A percentile compares a stretch with the other conserved stretches of the same genome.
Evolutionary conservation across 169 alveolate genomes (phyloP).

Genomic region (Babesia bigemina): DNA sequence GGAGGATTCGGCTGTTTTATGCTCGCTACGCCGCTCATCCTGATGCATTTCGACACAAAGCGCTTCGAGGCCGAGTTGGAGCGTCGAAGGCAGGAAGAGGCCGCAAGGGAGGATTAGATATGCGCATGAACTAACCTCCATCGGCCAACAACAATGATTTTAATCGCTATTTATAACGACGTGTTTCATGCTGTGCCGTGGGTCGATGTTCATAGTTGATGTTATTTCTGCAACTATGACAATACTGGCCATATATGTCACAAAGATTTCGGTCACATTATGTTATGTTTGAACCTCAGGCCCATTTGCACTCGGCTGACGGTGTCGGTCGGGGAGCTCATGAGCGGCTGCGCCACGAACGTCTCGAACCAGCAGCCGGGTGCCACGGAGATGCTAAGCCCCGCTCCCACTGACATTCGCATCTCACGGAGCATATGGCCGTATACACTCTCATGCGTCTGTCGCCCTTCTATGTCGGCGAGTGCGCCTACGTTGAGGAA

Average conservation of each 20-base stretch:
- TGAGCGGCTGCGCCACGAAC: slow-evolving; percentile 54
- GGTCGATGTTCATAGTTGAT: neutral
- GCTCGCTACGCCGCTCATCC: slow-evolving; percentile 46
- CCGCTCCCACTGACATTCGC: slow-evolving; percentile 63
- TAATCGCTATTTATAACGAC: neutral
- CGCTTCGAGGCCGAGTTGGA: slow-evolving; percentile 52
- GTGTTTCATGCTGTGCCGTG: neutral
- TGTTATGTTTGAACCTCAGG: slow-evolving; percentile 47
- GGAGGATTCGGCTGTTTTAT: slow-evolving; percentile 27
- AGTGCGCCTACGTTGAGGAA: slow-evolving; percentile 56
- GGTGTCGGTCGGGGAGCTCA: slow-evolving; percentile 57
- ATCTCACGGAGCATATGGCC: slow-evolving; percentile 34
- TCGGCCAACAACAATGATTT: neutral
- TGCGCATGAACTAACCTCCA: neutral
- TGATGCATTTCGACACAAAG: slow-evolving; percentile 49
- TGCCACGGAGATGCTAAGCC: slow-evolving; percentile 45
- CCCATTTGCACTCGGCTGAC: slow-evolving; percentile 53
- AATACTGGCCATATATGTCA: too few species aligned
- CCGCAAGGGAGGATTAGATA: neutral
- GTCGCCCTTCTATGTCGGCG: slow-evolving; percentile 3
- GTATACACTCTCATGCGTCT: slow-evolving; percentile 24
- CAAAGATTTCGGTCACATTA: neutral
- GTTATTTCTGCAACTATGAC: neutral
- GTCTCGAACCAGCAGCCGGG: slow-evolving; percentile 68
- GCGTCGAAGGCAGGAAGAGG: slow-evolving; percentile 37